These are phyloP conservation scores for Candida easanensis DNA, from an alignment of 805 yeast species.

Conservation along the genomic window DNA sequence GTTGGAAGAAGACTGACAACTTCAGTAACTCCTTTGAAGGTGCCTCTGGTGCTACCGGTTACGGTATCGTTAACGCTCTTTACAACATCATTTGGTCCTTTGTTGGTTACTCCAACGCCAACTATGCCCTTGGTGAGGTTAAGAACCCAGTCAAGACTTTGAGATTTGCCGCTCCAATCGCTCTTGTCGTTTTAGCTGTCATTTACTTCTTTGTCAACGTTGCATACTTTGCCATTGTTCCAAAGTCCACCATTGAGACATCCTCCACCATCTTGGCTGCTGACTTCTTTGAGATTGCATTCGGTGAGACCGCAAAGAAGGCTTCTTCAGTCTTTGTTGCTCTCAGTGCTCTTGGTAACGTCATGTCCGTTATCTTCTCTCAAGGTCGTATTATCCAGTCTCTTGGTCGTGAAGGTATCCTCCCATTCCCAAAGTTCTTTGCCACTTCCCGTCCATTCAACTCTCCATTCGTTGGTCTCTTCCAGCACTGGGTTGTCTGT, in stretches of 20 bases:
- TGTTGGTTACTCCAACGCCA: conserved; percentile 79
- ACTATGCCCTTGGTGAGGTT: conserved; percentile 78
- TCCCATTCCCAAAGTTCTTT: conserved; percentile 71
- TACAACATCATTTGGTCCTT: conserved; percentile 85
- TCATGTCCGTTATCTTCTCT: conserved; percentile 73
- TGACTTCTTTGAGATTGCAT: conserved; percentile 67
- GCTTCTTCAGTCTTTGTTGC: conserved; percentile 82
- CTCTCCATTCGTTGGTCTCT: conserved; percentile 69
- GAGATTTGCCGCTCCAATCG: conserved; percentile 71
- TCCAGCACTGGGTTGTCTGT: conserved; percentile 77
- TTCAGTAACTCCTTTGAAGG: conserved; percentile 60
- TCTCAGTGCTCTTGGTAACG: conserved; percentile 77
- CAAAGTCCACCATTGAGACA: conserved; percentile 52
- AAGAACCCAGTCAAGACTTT: conserved; percentile 70
- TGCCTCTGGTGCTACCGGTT: conserved; percentile 51
- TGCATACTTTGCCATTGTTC: conserved; percentile 81
- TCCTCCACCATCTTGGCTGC: conserved; percentile 78
- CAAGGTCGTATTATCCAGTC: conserved; percentile 82
- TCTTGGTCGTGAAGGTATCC: conserved; percentile 76
- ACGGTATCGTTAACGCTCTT: conserved; percentile 69
- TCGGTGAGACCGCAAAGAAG: conserved; percentile 64
- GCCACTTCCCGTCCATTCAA: conserved; percentile 71
- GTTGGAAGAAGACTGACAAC: conserved; percentile 61
- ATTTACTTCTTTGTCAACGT: conserved; percentile 74
- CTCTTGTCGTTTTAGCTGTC: conserved; percentile 57